These are phyloP conservation scores for Cinchona pubescens DNA, from an alignment of 257 asterid genomes.

Conservation along the genomic window DNA sequence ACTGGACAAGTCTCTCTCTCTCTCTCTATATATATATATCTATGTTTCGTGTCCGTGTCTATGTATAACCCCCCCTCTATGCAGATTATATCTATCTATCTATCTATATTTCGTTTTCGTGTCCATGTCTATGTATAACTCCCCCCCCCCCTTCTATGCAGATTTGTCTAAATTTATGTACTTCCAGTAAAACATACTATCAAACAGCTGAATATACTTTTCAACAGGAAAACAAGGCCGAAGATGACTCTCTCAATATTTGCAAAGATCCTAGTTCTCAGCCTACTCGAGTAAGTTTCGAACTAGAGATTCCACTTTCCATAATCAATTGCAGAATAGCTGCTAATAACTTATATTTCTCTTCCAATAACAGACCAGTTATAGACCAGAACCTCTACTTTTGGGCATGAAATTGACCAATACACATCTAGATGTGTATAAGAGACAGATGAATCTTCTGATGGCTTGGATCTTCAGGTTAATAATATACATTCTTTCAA, in stretches of 20 bases:
- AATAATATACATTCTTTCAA: not conserved
- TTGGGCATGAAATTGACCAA: conserved; percentile 92
- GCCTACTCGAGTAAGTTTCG: conserved; percentile 73
- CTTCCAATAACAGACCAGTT: conserved; percentile 59
- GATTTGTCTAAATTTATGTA: not conserved
- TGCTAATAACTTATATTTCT: conserved; percentile 14
- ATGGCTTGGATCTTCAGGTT: conserved; percentile 89
- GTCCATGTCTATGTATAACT: not conserved
- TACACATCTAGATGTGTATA: conserved; percentile 96
- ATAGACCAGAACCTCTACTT: conserved; percentile 88
- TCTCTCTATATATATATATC: not conserved
- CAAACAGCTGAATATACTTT: conserved; percentile 8
- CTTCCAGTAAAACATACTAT: not conserved
- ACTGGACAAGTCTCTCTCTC: conserved; percentile 55
- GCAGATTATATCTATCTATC: no score
- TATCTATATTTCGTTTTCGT: not conserved
- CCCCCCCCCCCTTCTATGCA: not conserved
- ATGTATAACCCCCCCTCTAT: not conserved
- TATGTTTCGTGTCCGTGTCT: not conserved
- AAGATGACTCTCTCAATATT: conserved; percentile 70
- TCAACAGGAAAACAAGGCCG: conserved; percentile 79
- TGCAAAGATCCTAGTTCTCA: conserved; percentile 53
- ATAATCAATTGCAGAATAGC: not conserved
- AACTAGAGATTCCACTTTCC: not conserved
- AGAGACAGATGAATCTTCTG: conserved; percentile 81